These are phyloP conservation scores for Lumnitzera racemosa DNA, from an alignment of 345 rosid genomes.

Conservation along the genomic window DNA sequence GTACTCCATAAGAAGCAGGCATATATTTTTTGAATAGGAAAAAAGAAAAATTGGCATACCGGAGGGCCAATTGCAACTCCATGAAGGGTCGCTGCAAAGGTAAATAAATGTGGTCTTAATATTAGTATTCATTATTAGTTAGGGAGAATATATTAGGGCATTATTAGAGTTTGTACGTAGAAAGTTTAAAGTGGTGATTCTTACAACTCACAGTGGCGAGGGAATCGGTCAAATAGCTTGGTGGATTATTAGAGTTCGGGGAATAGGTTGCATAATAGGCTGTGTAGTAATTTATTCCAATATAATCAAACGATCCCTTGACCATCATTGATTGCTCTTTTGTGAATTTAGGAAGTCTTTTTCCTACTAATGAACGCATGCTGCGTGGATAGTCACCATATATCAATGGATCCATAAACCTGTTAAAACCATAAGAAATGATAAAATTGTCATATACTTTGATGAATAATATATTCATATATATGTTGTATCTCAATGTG, in stretches of 20 bases:
- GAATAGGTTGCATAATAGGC: slow-evolving; percentile 20
- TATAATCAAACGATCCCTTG: slow-evolving; percentile 45
- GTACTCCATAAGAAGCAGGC: no score
- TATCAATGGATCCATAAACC: slow-evolving; percentile 38
- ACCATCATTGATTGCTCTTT: slow-evolving; percentile 20
- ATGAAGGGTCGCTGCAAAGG: slow-evolving; percentile 11
- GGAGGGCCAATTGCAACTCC: slow-evolving; percentile 9
- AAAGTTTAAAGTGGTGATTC: neutral
- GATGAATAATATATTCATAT: no score
- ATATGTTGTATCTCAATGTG: no score
- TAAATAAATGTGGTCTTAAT: neutral
- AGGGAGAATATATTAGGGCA: no score
- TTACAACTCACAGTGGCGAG: slow-evolving; percentile 18
- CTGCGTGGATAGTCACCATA: slow-evolving; percentile 33
- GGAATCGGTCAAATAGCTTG: slow-evolving; percentile 29
- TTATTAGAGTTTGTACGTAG: neutral
- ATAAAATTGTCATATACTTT: no score
- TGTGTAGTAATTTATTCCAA: slow-evolving; percentile 44
- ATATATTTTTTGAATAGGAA: no score
- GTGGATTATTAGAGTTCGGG: neutral
- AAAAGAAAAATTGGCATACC: neutral
- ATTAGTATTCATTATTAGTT: no score
- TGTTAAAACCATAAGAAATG: neutral
- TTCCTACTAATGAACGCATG: slow-evolving; percentile 24
- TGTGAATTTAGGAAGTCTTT: slow-evolving; percentile 34